A percentile compares a stretch with the other conserved stretches of the same genome.
Evolutionary conservation across 2,329 filamentous ascomycete species (phyloP).

Genomic region (Neonectria punicea): DNA sequence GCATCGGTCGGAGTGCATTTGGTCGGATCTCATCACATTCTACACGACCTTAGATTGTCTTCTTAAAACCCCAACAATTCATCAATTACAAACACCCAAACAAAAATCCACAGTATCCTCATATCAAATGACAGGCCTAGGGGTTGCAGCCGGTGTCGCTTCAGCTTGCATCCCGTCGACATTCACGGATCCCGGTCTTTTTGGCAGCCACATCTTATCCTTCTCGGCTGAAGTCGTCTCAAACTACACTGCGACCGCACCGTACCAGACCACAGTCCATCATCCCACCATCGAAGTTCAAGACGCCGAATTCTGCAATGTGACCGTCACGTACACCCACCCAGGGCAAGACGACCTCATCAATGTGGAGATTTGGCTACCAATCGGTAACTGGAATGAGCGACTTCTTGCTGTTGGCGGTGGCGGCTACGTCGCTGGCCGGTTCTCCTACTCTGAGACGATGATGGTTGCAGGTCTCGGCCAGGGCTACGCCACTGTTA

Average conservation of each 20-base stretch:
- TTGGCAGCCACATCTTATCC: not conserved
- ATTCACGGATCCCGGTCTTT: not conserved
- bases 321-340: slow-evolving; percentile 30
- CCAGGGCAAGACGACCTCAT: slow-evolving; percentile 26
- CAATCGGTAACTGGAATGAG: slow-evolving; percentile 20
- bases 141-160: not conserved
- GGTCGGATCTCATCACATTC: not conserved
- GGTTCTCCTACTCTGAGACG: slow-evolving; percentile 5
- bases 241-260: not conserved
- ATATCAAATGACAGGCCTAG: not conserved
- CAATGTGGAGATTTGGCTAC: slow-evolving; percentile 26
- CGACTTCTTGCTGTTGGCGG: slow-evolving; percentile 27
- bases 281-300: slow-evolving; percentile 10
- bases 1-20: not conserved
- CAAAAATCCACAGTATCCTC: no score
- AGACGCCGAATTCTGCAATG: slow-evolving; percentile 27
- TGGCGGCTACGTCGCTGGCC: slow-evolving; percentile 25
- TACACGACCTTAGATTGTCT: not conserved
- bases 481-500: slow-evolving; percentile 29
- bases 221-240: not conserved
- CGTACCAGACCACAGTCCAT: not conserved
- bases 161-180: not conserved
- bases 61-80: not conserved
- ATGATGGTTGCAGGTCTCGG: slow-evolving; percentile 24
- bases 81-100: not conserved